Evolutionary conservation across 1,284 basidiomycete genomes (phyloP).

Genomic region (Trametes versicolor): DNA sequence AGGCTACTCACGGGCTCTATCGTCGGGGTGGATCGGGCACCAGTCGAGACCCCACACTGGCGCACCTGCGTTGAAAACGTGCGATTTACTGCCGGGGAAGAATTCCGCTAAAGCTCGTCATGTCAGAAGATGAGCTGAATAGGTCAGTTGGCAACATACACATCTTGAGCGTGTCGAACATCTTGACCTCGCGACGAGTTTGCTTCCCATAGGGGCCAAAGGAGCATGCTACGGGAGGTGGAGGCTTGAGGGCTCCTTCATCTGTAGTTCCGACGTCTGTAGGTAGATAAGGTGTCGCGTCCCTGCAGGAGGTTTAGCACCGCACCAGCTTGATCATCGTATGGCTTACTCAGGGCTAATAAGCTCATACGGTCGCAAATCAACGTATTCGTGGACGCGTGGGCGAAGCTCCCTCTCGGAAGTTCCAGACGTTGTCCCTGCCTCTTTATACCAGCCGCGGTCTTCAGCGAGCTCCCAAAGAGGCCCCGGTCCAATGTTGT

Average conservation of each 20-base stretch:
- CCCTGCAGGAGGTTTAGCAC: conserved; percentile 61
- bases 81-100: conserved; percentile 60
- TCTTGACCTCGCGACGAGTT: conserved; percentile 55
- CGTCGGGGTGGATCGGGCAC: conserved; percentile 81
- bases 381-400: conserved; percentile 60
- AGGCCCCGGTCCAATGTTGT: conserved; percentile 77
- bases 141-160: conserved; percentile 53
- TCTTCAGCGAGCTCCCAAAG: conserved; percentile 80
- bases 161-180: conserved; percentile 64
- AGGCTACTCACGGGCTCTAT: conserved; percentile 60
- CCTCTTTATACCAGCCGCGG: conserved; percentile 79
- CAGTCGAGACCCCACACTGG: conserved; percentile 91
- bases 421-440: conserved; percentile 46
- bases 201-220: conserved; percentile 71
- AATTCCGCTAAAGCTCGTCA: conserved; percentile 43
- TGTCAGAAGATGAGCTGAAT: not conserved
- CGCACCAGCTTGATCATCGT: conserved; percentile 45
- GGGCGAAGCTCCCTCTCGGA: conserved; percentile 62
- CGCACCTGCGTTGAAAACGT: conserved; percentile 85
- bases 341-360: conserved; percentile 59
- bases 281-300: conserved; percentile 67
- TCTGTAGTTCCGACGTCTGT: conserved; percentile 55
- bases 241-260: conserved; percentile 56
- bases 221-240: conserved; percentile 66
- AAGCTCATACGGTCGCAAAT: conserved; percentile 55